These are phyloP conservation scores for Hygrocybe punicea DNA, from an alignment of 768 basidiomycete genomes.

Conservation along the genomic window DNA sequence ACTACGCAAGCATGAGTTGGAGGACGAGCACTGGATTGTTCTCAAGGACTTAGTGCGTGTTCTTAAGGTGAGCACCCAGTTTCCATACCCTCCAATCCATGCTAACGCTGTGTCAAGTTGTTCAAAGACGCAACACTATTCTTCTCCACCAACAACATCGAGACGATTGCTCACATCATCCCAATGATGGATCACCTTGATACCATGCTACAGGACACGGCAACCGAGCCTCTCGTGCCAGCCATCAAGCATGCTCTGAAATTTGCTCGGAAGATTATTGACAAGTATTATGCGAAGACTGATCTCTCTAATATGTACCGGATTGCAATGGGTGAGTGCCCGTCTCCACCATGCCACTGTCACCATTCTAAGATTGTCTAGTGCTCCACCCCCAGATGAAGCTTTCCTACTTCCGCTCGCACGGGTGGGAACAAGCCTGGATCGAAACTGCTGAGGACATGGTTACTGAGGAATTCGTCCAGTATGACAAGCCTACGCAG, in stretches of 20 bases:
- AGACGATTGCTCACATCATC: conserved; percentile 23
- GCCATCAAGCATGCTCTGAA: conserved; percentile 24
- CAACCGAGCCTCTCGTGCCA: neutral
- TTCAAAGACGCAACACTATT: conserved; percentile 8
- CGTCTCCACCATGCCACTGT: neutral
- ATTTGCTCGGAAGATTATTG: conserved; percentile 28
- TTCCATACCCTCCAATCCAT: neutral
- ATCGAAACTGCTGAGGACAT: conserved; percentile 18
- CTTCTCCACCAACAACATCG: conserved; percentile 8
- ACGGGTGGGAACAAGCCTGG: conserved; percentile 22
- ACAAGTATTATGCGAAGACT: conserved; percentile 32
- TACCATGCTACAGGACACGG: conserved; percentile 12
- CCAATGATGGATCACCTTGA: conserved; percentile 30
- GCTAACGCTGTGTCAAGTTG: neutral
- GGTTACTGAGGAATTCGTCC: conserved; percentile 13
- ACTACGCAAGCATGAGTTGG: too few species aligned
- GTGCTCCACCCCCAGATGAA: conserved; percentile 31
- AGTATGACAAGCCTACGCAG: neutral
- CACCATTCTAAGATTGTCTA: neutral
- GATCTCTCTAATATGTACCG: conserved; percentile 32
- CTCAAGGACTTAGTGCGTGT: too few species aligned
- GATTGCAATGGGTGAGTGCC: conserved; percentile 36
- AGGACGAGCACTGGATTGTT: too few species aligned
- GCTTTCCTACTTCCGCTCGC: conserved; percentile 24
- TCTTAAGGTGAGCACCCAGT: neutral